These are phyloP conservation scores for Graphiopsis chlorocephala DNA, from an alignment of 2,329 filamentous ascomycete species.

Conservation along the genomic window DNA sequence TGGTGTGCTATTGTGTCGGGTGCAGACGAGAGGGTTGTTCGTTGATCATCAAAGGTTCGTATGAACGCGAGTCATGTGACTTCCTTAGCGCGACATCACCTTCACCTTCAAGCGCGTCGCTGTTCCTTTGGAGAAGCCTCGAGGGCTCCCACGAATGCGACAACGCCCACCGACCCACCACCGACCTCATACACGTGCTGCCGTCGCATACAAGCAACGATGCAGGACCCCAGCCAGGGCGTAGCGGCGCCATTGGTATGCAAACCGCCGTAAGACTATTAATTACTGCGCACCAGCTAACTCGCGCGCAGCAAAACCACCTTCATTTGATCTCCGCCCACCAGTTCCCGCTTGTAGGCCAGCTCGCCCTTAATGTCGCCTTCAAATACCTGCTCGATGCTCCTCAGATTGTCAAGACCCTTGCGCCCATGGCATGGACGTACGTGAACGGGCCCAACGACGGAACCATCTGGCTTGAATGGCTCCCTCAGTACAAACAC, in stretches of 20 bases:
- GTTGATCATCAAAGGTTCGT: not conserved
- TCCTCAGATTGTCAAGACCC: constrained; percentile 79
- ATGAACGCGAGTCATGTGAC: constrained; percentile 14
- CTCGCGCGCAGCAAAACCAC: constrained; percentile 66
- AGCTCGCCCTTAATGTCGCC: constrained; percentile 71
- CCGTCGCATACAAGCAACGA: constrained; percentile 15
- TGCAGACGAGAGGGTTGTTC: not conserved
- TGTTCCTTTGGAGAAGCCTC: not conserved
- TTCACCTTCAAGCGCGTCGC: not conserved
- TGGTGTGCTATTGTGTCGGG: not conserved
- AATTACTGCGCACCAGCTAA: constrained; percentile 13
- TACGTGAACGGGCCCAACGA: constrained; percentile 81
- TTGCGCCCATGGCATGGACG: constrained; percentile 87
- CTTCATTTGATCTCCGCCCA: constrained; percentile 85
- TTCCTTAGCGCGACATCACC: not conserved
- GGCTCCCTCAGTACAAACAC: constrained; percentile 75
- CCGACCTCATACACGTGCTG: not conserved
- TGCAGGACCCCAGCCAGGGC: constrained; percentile 49
- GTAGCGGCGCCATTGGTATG: constrained; percentile 46
- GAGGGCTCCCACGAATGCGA: constrained; percentile 1
- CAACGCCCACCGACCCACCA: not conserved
- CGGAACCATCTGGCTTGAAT: constrained; percentile 78
- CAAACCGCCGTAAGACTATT: not conserved
- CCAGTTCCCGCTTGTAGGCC: constrained; percentile 71
- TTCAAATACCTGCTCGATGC: constrained; percentile 80